Evolutionary conservation across 208 protist genomes (phyloP).

Genomic region (Acanthamoeba triangularis): DNA sequence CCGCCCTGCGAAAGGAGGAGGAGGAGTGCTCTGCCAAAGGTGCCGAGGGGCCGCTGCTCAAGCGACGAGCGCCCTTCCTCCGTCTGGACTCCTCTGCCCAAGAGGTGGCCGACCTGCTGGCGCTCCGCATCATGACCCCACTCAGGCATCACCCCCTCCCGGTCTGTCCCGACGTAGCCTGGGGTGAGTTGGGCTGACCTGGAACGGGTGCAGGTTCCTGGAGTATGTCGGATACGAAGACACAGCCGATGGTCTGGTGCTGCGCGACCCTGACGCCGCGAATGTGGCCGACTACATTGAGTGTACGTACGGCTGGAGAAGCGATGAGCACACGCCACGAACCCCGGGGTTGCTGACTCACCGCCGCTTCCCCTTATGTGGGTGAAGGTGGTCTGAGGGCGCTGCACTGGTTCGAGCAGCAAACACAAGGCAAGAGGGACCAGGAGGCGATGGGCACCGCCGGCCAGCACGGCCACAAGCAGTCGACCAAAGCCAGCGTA

Average conservation of each 20-base stretch:
- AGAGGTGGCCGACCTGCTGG: not conserved
- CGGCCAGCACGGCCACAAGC: not conserved
- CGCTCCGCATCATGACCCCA: not conserved
- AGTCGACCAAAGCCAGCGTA: not conserved
- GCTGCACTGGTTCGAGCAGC: not conserved
- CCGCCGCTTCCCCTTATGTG: not conserved
- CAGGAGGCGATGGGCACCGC: not conserved
- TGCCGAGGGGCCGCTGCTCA: not conserved
- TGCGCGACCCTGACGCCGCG: not conserved
- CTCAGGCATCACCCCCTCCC: not conserved
- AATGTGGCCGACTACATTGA: not conserved
- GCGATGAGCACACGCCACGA: too few relatives aligned
- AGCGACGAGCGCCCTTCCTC: not conserved
- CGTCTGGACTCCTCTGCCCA: not conserved
- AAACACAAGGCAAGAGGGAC: not conserved
- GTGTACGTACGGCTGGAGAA: not conserved
- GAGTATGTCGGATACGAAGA: constrained; percentile 36
- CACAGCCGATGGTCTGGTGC: not conserved
- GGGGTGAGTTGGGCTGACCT: not conserved
- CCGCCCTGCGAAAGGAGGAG: not conserved
- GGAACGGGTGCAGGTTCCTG: not conserved
- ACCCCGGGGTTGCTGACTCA: not conserved
- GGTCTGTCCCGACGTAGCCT: not conserved
- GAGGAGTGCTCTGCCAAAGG: not conserved
- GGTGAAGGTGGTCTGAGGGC: not conserved